A percentile compares a stretch with the other conserved stretches of the same genome.
phyloP scores from a whole-genome alignment of 805 yeast genomes.

The Monosporozyma servazzii region DNA sequence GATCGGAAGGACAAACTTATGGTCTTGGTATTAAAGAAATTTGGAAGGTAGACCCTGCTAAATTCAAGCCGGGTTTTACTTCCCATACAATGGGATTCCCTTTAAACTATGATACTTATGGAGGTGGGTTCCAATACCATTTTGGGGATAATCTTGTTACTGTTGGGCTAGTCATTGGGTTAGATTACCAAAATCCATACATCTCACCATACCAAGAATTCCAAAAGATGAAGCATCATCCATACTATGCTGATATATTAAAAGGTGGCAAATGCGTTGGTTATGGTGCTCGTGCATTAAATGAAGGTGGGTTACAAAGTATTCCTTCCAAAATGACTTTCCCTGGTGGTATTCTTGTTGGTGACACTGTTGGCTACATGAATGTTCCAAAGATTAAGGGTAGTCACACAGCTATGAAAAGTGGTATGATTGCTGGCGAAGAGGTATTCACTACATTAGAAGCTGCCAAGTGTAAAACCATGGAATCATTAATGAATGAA shows the following conservation, averaged over 20 bases:
- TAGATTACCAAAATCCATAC: slow-evolving; percentile 93
- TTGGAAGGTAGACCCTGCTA: slow-evolving; percentile 85
- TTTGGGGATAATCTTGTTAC: slow-evolving; percentile 89
- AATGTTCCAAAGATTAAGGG: slow-evolving; percentile 98
- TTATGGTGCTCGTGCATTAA: slow-evolving; percentile 92
- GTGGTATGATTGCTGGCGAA: slow-evolving; percentile 94
- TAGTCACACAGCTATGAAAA: slow-evolving; percentile 93
- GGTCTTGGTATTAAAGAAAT: slow-evolving; percentile 95
- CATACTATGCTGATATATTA: slow-evolving; percentile 63
- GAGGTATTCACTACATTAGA: slow-evolving; percentile 35
- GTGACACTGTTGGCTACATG: slow-evolving; percentile 94
- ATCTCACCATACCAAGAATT: slow-evolving; percentile 93
- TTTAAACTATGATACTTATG: slow-evolving; percentile 61
- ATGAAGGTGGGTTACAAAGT: slow-evolving; percentile 94
- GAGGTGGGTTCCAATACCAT: slow-evolving; percentile 97
- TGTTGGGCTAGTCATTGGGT: slow-evolving; percentile 89
- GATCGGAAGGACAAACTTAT: slow-evolving; percentile 58
- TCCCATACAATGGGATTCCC: slow-evolving; percentile 91
- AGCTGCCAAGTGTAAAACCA: not conserved
- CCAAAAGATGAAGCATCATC: slow-evolving; percentile 88
- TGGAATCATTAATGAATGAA: not conserved
- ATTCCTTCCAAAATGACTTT: slow-evolving; percentile 73
- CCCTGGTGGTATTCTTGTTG: slow-evolving; percentile 95
- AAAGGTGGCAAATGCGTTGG: slow-evolving; percentile 88
- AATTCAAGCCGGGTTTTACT: slow-evolving; percentile 71